Evolutionary conservation across 257 asterid species (phyloP), one percentile per base, ranked within the genome.

Genomic region (Ilex aquifolium): DNA sequence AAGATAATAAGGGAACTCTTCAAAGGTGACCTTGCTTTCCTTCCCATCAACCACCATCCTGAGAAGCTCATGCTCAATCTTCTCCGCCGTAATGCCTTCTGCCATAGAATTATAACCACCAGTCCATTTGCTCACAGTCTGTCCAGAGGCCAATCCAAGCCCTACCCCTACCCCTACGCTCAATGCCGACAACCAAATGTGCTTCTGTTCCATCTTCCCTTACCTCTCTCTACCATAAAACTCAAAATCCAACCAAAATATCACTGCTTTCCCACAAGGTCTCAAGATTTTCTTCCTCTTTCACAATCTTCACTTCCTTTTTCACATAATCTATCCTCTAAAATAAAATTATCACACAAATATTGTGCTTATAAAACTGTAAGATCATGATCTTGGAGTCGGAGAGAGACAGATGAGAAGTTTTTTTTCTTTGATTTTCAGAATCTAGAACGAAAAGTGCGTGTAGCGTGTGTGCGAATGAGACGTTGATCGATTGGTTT

Each of bases 91-190:
- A 32, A 82, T 63, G 54, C 85, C 87, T 21, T 21, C 93, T 12
- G 57, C 69, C 40, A 62, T 68, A 16, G 75, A 57, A 70, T 62
- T 39, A 39, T 12, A 29, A 14, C 40, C 68, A 3, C 77, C 79
- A 5, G 76, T 61, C 95, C 95, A 87, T 78, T 65, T 78, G 44
- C 86, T 78, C 65, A 84, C 86, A 29, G 85, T 71, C 40, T 87
- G 88, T 16, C 97, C 90, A 11, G 95, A 83, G 13, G 78, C 95
- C 74, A 88, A 65, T 0, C 97, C 95, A 40, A 85, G 76, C 29
- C 97, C 98, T 15, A 88, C 87, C 27, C 97, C 97, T 7, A 90
- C 88, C 49, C 98, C 98, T 6, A 91, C 86, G 75, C 96, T 69
- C 83, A 91, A 76, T 77, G 95, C 98, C 51, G 98, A 91, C 80